Evolutionary conservation across 345 rosid genomes (phyloP), one percentile per base, ranked within the genome.

Genomic region (Corchorus capsularis): DNA sequence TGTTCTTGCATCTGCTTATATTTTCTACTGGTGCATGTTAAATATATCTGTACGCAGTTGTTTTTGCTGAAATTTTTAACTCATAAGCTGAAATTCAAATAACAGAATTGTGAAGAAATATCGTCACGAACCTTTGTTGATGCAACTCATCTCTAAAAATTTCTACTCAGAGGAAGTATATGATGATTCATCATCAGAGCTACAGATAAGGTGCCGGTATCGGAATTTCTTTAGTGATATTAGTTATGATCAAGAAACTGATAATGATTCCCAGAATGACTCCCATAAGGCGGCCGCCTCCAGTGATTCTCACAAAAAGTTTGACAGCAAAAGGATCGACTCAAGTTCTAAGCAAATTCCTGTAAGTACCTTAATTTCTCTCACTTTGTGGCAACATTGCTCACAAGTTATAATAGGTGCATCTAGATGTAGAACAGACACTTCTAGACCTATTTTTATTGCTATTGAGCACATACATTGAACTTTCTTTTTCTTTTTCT

Each of bases 111-210:
- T 84, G 69, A 87, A 65, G 76, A 86, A 83, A 35, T 82, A 90
- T 77, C 79, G n/a, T 56, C 77, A 91, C 59, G 86, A 90, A 80
- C 82, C 87, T 74, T 77, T 83, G 85, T 81, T 74, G 70, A 88
- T 87, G 90, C 77, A 75, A 63, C 86, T 77, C 70, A 69, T 93
- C 79, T 75, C 87, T 6, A 92, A 84, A 79, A 86, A 87, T 83
- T 92, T 96, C 88, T 93, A 89, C 75, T 78, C 87, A 1, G 96
- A 96, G 91, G 81, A 83, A 74, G 91, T 96, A 79, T 93, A 85
- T 81, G 85, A 85, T 67, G 99, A 91, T 84, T 79, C 93, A 75
- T 77, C 80, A 9, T 87, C 89, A 22, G 82, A 76, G 75, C 92
- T 92, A 77, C 83, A 78, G 8, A 50, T 92, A 80, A 89, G 92